Base-by-base conservation (phyloP, 2,329 filamentous ascomycete species). In the Pezicula radicicola region DNA sequence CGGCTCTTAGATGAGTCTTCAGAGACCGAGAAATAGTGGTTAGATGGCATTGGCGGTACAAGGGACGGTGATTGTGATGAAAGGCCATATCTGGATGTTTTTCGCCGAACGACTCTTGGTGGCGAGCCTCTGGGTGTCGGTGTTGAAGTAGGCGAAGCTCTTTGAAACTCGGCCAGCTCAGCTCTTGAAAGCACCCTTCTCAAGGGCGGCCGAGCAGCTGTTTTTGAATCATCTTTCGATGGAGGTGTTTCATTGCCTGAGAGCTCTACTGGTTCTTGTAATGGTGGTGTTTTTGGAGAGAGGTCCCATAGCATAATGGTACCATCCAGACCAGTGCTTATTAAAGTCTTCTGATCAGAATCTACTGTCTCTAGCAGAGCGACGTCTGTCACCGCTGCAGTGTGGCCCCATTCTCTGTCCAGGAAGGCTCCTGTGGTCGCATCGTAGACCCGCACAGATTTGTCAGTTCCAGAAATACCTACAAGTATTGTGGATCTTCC, bases 381-480 rank as follows among this genome's bases (percentile, higher is more conserved):
- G 16, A 95, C 84, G 54, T 92, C 92, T 48, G 89, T 96, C 57
- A 99, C 91, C 8, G 92, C 88, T 66, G 97, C 92, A 0, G 92
- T 96, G 61, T 99, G 94, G 1, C 94, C 94, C 83, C 91, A 97
- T 71, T 97, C 94, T 39, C 91, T 84, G 47, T 91, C 88, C 27
- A 97, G 72, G 52, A 99, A 86, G 2, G 75, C 73, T 8, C 93
- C 92, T 40, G 83, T 85, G 55, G 87, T 85, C 28, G 83, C 77
- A 60, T 96, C 89, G 63, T 99, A 99, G 15, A 99, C 75, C 35
- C 94, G 80, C 51, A 99, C 87, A 1, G 94, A 97, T 67, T 97
- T 99, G 69, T 99, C 94, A 1, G 90, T 96, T 61, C 92, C 92
- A 8, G 93, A 97, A 10, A 94, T 80, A n/a, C 91, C 92, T 16